Percentiles rank a stretch among this genome's conserved stretches.
Conservation (phyloP, 495 filamentous ascomycete genomes). For the Xylaria curta region DNA sequence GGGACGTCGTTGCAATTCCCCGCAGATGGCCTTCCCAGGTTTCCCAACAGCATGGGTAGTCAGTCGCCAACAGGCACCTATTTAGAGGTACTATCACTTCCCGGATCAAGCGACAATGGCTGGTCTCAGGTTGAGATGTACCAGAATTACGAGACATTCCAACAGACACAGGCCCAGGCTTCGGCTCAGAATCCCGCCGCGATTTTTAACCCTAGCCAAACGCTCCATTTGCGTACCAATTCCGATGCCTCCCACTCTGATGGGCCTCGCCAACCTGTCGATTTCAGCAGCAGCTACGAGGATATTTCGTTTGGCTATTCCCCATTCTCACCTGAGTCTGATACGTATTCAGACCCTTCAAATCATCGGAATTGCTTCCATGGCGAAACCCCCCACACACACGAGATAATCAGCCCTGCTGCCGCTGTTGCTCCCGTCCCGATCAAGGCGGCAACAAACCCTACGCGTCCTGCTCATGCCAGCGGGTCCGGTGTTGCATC, state of each 20-base stretch:
- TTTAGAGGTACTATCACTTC: slow-evolving; percentile 80
- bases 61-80: slow-evolving; percentile 84
- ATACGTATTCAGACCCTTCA: slow-evolving; percentile 59
- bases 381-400: slow-evolving; percentile 52
- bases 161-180: slow-evolving; percentile 50
- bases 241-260: slow-evolving; percentile 86
- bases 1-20: slow-evolving; percentile 62
- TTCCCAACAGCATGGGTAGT: slow-evolving; percentile 65
- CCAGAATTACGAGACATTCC: slow-evolving; percentile 54
- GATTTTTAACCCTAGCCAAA: slow-evolving; percentile 87
- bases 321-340: slow-evolving; percentile 68
- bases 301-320: slow-evolving; percentile 78
- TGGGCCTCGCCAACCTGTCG: slow-evolving; percentile 56
- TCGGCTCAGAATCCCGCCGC: slow-evolving; percentile 61
- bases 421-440: slow-evolving; percentile 71
- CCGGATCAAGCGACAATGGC: slow-evolving; percentile 80
- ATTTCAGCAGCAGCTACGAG: slow-evolving; percentile 84
- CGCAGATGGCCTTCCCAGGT: slow-evolving; percentile 59
- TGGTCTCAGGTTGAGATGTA: slow-evolving; percentile 76
- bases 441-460: slow-evolving; percentile 68
- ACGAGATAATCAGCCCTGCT: slow-evolving; percentile 67
- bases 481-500: slow-evolving; percentile 68
- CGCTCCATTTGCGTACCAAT: slow-evolving; percentile 80
- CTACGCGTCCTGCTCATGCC: slow-evolving; percentile 60
- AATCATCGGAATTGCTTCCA: slow-evolving; percentile 60